Evolutionary conservation across 257 asterid genomes (phyloP), one percentile per base, ranked within the genome.

Genomic region (Handroanthus guayacan): DNA sequence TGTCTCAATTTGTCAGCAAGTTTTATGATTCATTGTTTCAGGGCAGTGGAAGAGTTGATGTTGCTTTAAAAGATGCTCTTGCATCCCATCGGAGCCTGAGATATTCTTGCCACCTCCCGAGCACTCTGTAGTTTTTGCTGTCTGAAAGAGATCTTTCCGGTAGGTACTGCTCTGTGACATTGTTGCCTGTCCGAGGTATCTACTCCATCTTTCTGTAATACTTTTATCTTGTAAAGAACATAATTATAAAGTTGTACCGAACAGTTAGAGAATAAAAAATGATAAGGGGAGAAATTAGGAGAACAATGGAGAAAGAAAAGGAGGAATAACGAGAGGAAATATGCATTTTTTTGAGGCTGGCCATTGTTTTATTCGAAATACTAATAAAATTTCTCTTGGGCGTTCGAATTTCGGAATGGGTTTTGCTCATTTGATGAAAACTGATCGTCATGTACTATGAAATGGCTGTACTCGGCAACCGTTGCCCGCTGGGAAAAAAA

Each of bases 11-110:
- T 51, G 83, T 95, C 54, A 83, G 86, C 76, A 80, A 91, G 82
- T 67, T 93, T 18, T 95, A 95, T 62, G 93, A 86, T 68, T 84
- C 90, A 8, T 79, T 95, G 79, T 95, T 93, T 81, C 89, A 86
- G 83, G 95, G 97, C 12, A 89, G 92, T 69, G 89, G 82, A 18
- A 88, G 85, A 67, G 90, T 86, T 2, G 93, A 88, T 38, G 86
- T 64, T 60, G 98, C 97, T 48, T 72, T 95, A 41, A 81, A 79
- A 75, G 80, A 69, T 17, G 92, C 97, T 20, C 94, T 87, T 36
- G 82, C 88, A 4, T 81, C 87, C 5, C 97, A 89, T 70, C 85
- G 93, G 62, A 83, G 86, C 75, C 83, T 93, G 74, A 91, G 96
- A 75, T 93, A 89, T 72, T 64, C 84, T 0, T 93, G 96, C 83